A percentile compares a stretch with the other conserved stretches of the same genome.
These are phyloP conservation scores for Annulohypoxylon truncatum DNA, from an alignment of 2,329 filamentous ascomycete genomes.

Conservation along the genomic window DNA sequence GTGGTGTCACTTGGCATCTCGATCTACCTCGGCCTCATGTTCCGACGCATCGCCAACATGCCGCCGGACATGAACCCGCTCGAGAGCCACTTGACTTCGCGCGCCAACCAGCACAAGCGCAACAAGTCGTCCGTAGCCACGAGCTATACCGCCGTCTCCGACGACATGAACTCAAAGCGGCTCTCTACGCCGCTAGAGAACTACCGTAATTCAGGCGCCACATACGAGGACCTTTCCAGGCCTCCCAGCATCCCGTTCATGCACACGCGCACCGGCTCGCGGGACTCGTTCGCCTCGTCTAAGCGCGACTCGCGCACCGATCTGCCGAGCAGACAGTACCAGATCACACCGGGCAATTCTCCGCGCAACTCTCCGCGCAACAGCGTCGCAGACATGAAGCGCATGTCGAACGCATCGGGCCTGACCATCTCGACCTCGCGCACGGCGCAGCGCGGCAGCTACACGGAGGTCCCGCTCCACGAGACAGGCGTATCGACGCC, in stretches of 20 bases:
- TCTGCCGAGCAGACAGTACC: slow-evolving; percentile 67
- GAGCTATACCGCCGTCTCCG: slow-evolving; percentile 54
- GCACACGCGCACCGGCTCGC: slow-evolving; percentile 77
- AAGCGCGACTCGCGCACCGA: slow-evolving; percentile 65
- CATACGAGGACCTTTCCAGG: slow-evolving; percentile 59
- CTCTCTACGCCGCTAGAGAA: slow-evolving; percentile 60
- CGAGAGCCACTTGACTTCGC: slow-evolving; percentile 84
- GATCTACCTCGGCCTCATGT: slow-evolving; percentile 79
- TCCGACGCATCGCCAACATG: slow-evolving; percentile 82
- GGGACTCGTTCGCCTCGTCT: slow-evolving; percentile 64
- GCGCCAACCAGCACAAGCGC: slow-evolving; percentile 73
- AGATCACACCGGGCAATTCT: slow-evolving; percentile 58
- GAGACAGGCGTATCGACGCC: slow-evolving; percentile 49
- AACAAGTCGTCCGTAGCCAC: slow-evolving; percentile 71
- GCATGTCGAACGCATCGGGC: slow-evolving; percentile 52
- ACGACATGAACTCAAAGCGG: slow-evolving; percentile 67
- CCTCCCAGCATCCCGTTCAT: slow-evolving; percentile 78
- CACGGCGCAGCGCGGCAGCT: slow-evolving; percentile 57
- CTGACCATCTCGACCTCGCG: slow-evolving; percentile 40
- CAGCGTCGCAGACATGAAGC: slow-evolving; percentile 58
- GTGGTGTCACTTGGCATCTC: slow-evolving; percentile 76
- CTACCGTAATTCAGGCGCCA: slow-evolving; percentile 57
- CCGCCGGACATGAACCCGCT: slow-evolving; percentile 97
- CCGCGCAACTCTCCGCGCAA: slow-evolving; percentile 59
- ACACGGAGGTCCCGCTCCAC: slow-evolving; percentile 61